These are phyloP conservation scores for Adansonia rubrostipa DNA, from an alignment of 441 rosid species.

Conservation along the genomic window DNA sequence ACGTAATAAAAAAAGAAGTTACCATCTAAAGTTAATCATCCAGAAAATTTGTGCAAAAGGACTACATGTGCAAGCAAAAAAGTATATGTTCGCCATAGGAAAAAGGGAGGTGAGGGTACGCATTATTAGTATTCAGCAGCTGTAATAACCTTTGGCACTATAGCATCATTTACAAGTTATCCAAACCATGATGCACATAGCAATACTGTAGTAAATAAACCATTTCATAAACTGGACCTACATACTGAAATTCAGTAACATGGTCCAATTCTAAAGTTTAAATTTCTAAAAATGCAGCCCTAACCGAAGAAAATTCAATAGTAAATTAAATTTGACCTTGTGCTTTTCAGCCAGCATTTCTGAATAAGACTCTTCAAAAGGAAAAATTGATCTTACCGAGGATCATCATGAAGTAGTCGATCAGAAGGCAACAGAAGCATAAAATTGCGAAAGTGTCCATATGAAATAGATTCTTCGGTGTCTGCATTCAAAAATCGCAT, in stretches of 20 bases:
- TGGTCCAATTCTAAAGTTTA: neutral
- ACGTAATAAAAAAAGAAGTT: conserved; percentile 31
- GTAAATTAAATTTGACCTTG: conserved; percentile 2
- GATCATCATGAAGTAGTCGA: conserved; percentile 85
- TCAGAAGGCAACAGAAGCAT: conserved; percentile 97
- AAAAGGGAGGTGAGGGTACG: neutral
- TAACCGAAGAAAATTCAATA: neutral
- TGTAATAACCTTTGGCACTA: neutral
- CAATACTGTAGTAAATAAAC: neutral
- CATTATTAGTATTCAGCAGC: neutral
- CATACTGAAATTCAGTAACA: neutral
- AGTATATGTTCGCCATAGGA: neutral
- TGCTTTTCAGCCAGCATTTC: neutral
- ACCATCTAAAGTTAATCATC: conserved; percentile 13
- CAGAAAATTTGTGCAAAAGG: conserved; percentile 3
- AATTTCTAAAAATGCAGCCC: neutral
- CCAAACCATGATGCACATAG: neutral
- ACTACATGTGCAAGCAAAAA: neutral
- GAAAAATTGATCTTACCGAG: conserved; percentile 62
- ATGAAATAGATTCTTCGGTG: conserved; percentile 89
- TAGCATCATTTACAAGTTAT: neutral
- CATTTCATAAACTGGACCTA: neutral
- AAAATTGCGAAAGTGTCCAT: conserved; percentile 96
- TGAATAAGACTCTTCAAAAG: neutral
- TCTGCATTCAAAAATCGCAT: conserved; percentile 92